Percentiles rank a stretch among this genome's conserved stretches.
Evolutionary conservation across 2,329 filamentous ascomycete species (phyloP).

Genomic region (Nemania bipapillata): DNA sequence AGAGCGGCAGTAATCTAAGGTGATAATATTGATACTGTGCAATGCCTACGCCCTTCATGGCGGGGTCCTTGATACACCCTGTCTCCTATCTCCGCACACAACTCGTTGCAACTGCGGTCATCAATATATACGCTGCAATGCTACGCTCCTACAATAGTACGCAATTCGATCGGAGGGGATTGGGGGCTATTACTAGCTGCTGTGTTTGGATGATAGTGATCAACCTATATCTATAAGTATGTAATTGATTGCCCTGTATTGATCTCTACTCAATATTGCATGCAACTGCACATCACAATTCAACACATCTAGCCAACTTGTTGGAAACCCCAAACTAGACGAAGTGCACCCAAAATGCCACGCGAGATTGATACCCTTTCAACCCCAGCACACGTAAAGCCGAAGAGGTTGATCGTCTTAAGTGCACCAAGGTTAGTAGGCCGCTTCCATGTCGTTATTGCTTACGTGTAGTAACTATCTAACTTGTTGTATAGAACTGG

Average conservation of each 20-base stretch:
- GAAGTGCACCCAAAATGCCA: constrained; percentile 45
- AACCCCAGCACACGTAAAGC: constrained; percentile 46
- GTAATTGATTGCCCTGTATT: not conserved
- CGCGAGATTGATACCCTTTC: constrained; percentile 53
- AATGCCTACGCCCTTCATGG: no score
- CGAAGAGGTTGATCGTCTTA: constrained; percentile 53
- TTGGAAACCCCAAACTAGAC: constrained; percentile 1
- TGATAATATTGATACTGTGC: no score
- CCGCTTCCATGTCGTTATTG: not conserved
- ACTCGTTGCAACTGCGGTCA: no score
- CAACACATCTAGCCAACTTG: not conserved
- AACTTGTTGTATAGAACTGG: constrained; percentile 48
- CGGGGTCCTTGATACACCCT: no score
- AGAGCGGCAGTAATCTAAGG: no score
- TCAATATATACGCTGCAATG: not conserved
- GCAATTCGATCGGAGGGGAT: not conserved
- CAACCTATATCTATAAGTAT: constrained; percentile 14
- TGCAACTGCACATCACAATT: constrained; percentile 26
- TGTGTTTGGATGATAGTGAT: not conserved
- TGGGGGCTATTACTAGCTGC: not conserved
- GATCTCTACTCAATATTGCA: constrained; percentile 7
- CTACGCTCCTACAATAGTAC: not conserved
- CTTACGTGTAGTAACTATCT: constrained; percentile 18
- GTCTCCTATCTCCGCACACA: no score
- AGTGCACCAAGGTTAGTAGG: constrained; percentile 53